Conservation (phyloP, 352 stramenopile species). For the Blastocystis sp. region DNA sequence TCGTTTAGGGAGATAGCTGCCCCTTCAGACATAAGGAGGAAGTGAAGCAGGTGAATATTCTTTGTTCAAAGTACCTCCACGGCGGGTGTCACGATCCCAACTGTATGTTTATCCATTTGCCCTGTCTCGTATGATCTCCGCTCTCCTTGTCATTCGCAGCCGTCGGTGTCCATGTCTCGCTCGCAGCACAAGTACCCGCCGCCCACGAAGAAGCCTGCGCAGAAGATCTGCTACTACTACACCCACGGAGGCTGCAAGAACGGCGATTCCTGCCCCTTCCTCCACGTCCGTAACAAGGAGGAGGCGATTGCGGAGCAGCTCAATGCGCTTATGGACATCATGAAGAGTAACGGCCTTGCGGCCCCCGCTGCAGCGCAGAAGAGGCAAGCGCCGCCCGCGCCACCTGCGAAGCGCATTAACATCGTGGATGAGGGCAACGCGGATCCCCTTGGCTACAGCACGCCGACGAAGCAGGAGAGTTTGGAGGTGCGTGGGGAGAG, state of each 20-base stretch:
- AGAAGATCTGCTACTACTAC: slow-evolving; percentile 36
- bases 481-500: not conserved
- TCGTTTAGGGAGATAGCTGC: slow-evolving; percentile 50
- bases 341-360: not conserved
- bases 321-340: not conserved
- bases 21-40: slow-evolving; percentile 41
- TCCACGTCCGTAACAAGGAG: not conserved
- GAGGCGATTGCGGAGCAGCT: not conserved
- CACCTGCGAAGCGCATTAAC: slow-evolving; percentile 24
- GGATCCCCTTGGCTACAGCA: slow-evolving; percentile 24
- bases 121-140: slow-evolving; percentile 5
- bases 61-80: slow-evolving; percentile 42
- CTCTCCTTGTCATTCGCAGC: not conserved
- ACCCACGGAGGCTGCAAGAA: slow-evolving; percentile 63
- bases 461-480: not conserved
- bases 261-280: slow-evolving; percentile 36
- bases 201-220: not conserved
- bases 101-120: slow-evolving; percentile 59
- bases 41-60: slow-evolving; percentile 59
- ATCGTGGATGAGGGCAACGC: not conserved
- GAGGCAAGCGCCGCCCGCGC: not conserved
- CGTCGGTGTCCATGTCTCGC: not conserved
- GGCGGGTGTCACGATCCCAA: slow-evolving; percentile 37
- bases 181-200: not conserved
- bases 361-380: not conserved